A percentile compares a stretch with the other conserved stretches of the same genome.
Evolutionary conservation across 2,329 filamentous ascomycete genomes (phyloP).

Genomic region (Alternaria sp.): DNA sequence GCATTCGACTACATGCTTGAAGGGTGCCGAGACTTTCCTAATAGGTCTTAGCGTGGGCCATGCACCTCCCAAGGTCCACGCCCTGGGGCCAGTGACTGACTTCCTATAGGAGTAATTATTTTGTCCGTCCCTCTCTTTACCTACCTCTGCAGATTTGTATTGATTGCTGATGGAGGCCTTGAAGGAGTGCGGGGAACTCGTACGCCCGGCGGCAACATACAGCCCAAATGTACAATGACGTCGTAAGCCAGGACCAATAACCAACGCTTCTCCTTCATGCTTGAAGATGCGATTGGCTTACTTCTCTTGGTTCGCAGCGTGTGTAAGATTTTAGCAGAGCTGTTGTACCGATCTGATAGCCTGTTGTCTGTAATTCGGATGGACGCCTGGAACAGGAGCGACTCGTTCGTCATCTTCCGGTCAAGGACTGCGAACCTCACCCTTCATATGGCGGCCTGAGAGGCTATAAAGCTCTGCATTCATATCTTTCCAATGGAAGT

Average conservation of each 20-base stretch:
- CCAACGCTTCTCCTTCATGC: not conserved
- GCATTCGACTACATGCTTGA: not conserved
- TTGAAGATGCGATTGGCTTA: not conserved
- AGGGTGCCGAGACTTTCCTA: not conserved
- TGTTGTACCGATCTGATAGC: not conserved
- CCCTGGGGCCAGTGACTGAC: not conserved
- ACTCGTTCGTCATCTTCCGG: no score
- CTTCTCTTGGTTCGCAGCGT: not conserved
- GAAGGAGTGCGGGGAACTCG: not conserved
- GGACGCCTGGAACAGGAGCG: not conserved
- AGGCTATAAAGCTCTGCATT: not conserved
- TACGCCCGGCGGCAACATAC: not conserved
- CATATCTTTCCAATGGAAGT: not conserved
- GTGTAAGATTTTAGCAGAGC: not conserved
- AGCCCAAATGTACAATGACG: not conserved
- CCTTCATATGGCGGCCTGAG: not conserved
- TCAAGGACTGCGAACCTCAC: not conserved
- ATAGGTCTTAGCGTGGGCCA: not conserved
- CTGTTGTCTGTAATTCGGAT: not conserved
- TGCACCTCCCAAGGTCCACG: not conserved
- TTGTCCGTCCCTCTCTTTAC: not conserved
- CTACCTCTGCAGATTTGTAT: not conserved
- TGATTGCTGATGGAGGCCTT: not conserved
- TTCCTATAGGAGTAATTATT: not conserved
- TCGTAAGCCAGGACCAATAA: not conserved